phyloP scores from a whole-genome alignment of 352 stramenopile species.

The Phytophthora tubulina region DNA sequence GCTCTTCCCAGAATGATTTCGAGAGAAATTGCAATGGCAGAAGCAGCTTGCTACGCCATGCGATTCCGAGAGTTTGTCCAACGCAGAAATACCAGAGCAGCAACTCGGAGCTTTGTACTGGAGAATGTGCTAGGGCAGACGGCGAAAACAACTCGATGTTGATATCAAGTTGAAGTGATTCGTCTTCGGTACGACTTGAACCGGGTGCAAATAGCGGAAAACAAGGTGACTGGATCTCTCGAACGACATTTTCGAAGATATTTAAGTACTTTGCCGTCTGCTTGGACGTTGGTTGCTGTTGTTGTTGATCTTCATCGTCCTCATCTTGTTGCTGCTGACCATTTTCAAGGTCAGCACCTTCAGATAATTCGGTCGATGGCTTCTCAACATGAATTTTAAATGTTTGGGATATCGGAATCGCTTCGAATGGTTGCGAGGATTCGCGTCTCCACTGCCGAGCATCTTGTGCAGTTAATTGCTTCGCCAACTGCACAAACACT shows the following conservation, averaged over 20 bases:
- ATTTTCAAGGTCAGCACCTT: background rate
- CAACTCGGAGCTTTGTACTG: conserved; percentile 36
- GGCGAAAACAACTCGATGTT: conserved; percentile 56
- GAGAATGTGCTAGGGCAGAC: conserved; percentile 21
- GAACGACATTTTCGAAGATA: conserved; percentile 53
- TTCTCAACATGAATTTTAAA: conserved; percentile 46
- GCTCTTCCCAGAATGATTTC: conserved; percentile 50
- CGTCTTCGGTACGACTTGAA: background rate
- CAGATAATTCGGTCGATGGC: background rate
- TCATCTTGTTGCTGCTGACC: conserved; percentile 28
- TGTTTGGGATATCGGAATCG: conserved; percentile 46
- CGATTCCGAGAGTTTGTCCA: conserved; percentile 68
- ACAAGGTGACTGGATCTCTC: conserved; percentile 66
- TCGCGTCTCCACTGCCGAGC: conserved; percentile 40
- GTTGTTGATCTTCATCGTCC: conserved; percentile 26
- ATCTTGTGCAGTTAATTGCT: conserved; percentile 40
- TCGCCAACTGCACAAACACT: conserved; percentile 40
- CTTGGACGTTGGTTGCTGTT: conserved; percentile 31
- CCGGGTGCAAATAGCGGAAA: conserved; percentile 67
- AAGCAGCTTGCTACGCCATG: conserved; percentile 58
- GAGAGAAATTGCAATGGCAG: conserved; percentile 69
- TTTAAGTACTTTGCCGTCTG: conserved; percentile 58
- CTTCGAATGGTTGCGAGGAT: conserved; percentile 49
- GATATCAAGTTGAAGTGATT: conserved; percentile 52
- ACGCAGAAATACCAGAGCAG: conserved; percentile 68